phyloP scores from a whole-genome alignment of 352 stramenopile genomes.

The Pythium phragmitis region DNA sequence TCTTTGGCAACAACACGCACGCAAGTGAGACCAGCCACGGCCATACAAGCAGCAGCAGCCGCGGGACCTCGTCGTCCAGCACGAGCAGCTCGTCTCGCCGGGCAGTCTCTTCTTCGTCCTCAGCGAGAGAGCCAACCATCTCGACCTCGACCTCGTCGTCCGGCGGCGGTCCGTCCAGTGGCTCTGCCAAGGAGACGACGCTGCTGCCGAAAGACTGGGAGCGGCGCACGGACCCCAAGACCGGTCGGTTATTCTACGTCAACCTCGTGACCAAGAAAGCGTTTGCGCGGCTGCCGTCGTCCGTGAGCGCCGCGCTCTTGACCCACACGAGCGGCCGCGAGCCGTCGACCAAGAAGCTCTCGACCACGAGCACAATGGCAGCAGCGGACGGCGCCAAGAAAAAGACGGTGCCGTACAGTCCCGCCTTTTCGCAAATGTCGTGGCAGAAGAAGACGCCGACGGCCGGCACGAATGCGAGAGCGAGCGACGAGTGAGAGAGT shows the following conservation, averaged over 20 bases:
- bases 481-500: background rate
- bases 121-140: slow-evolving; percentile 25
- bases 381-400: slow-evolving; percentile 19
- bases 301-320: slow-evolving; percentile 66
- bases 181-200: slow-evolving; percentile 25
- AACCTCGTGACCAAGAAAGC: slow-evolving; percentile 84
- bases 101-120: slow-evolving; percentile 33
- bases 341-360: slow-evolving; percentile 30
- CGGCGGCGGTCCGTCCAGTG: slow-evolving; percentile 11
- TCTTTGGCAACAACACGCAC: slow-evolving; percentile 44
- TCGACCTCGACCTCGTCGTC: slow-evolving; percentile 33
- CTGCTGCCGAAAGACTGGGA: slow-evolving; percentile 83
- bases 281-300: slow-evolving; percentile 75
- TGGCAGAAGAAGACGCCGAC: slow-evolving; percentile 63
- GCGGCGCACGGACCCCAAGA: slow-evolving; percentile 75
- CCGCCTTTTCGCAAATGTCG: slow-evolving; percentile 81
- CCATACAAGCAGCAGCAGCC: slow-evolving; percentile 12
- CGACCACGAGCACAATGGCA: slow-evolving; percentile 1
- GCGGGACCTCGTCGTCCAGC: background rate
- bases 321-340: slow-evolving; percentile 30
- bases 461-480: slow-evolving; percentile 12
- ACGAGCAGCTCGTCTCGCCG: slow-evolving; percentile 13
- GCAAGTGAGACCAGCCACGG: slow-evolving; percentile 20
- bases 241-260: slow-evolving; percentile 76
- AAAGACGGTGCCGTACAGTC: slow-evolving; percentile 57